Base-by-base conservation (phyloP, 257 asterid species). In the Oldenlandia corymbosa region DNA sequence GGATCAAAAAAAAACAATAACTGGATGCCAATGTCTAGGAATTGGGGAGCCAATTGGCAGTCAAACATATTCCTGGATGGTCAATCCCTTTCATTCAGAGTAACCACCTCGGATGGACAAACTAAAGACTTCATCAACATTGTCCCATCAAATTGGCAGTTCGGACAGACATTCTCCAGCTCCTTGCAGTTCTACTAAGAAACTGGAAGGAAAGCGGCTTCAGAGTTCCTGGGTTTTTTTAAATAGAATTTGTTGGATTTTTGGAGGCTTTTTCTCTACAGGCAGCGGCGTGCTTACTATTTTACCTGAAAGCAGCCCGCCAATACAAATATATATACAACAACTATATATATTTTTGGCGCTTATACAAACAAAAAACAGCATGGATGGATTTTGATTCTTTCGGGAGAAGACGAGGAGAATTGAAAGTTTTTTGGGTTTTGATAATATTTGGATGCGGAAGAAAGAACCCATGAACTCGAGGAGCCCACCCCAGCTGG, bases 31-130 rank as follows among this genome's bases (percentile, higher is more conserved):
- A 85, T 89, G 97, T 79, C 95, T 1, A 80, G 96, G 53, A 92
- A 92, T 65, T 92, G 99, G 99, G 99, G 99, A 13, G 90, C 83
- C 3, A 92, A 89, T 75, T 92, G 99, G 99, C 99, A 92, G 56
- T 85, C 96, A 8, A 84, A 83, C 73, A 37, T 78, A 9, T 85
- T 42, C 57, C 93, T 92, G 4, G 81, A 82, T 21, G 90, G 97
- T 23, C 99, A 92, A 62, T 27, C 96, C 0, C 21, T 92, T 14
- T 92, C 99, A 16, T 89, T 92, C 68, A 76, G 60, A 76, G 81
- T 92, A 68, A 92, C 97, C 0, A 79, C 95, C 0, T 69, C 76
- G 0, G 99, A 92, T 71, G 99, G 96, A 46, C 71, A 73, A 3
- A 81, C 93, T 46, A 85, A 74, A 58, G 78, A 77, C 10, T 89